Evolutionary conservation across 495 filamentous ascomycete species (phyloP).

Genomic region (Friedmanniomyces simplex): DNA sequence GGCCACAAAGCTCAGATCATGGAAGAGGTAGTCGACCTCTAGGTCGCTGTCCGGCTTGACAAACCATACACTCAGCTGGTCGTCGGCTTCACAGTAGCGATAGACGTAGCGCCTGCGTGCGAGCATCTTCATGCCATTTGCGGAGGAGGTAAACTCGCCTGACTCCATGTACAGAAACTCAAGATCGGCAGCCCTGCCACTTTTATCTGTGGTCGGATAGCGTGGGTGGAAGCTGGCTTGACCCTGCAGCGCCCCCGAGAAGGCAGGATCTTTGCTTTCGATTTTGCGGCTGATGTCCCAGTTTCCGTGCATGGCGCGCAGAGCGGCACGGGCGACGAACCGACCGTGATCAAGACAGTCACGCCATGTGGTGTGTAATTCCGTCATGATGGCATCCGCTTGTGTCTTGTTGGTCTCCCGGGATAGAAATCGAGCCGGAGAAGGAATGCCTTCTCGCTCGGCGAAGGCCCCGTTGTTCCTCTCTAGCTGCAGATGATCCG

Average conservation of each 20-base stretch:
- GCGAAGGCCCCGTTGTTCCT: conserved; percentile 15
- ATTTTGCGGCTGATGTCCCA: conserved; percentile 53
- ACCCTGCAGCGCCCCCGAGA: conserved; percentile 51
- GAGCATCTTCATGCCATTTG: conserved; percentile 26
- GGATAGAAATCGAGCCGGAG: conserved; percentile 10
- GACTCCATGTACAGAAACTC: conserved; percentile 62
- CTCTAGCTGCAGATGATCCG: conserved; percentile 41
- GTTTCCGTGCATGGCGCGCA: conserved; percentile 60
- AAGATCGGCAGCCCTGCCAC: conserved; percentile 13
- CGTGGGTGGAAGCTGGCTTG: conserved; percentile 54
- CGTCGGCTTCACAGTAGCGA: conserved; percentile 44
- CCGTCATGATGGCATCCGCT: conserved; percentile 11
- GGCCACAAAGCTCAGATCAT: conserved; percentile 38
- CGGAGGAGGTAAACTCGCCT: conserved; percentile 45
- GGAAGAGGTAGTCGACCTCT: conserved; percentile 57
- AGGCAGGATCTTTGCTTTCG: conserved; percentile 35
- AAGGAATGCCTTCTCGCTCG: conserved; percentile 6
- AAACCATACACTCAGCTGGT: conserved; percentile 58
- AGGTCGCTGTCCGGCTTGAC: conserved; percentile 42
- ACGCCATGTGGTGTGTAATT: conserved; percentile 13
- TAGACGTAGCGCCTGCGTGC: conserved; percentile 40
- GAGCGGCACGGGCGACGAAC: conserved; percentile 53
- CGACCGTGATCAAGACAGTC: conserved; percentile 17
- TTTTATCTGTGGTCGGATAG: conserved; percentile 20
- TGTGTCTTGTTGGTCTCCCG: conserved; percentile 2